Conservation (phyloP, 2,329 filamentous ascomycete genomes). For the Orbilia oligospora region DNA sequence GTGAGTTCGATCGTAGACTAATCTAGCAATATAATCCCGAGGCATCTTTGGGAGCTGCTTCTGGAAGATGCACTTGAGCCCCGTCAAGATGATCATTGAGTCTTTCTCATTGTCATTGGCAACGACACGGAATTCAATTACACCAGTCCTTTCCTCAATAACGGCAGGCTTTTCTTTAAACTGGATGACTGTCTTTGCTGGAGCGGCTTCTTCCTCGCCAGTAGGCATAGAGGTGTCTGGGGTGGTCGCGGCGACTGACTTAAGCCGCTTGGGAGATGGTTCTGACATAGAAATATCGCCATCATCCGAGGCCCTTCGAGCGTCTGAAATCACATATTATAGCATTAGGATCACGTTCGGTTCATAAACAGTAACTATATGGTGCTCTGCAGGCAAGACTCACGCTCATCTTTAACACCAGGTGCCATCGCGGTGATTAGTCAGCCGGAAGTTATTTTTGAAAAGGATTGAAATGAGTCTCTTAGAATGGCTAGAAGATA, state of each 20-base stretch:
- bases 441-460: neutral
- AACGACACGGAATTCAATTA: constrained; percentile 97
- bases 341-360: constrained; percentile 4
- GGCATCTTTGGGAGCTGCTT: constrained; percentile 99
- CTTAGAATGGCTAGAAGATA: neutral
- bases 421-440: constrained; percentile 41
- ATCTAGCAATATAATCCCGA: constrained; percentile 96
- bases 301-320: constrained; percentile 55
- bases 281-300: constrained; percentile 59
- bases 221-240: constrained; percentile 45
- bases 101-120: constrained; percentile 94
- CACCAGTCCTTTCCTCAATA: constrained; percentile 90
- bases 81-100: constrained; percentile 93
- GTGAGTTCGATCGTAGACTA: constrained; percentile 97
- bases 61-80: constrained; percentile 97
- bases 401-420: constrained; percentile 57
- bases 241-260: constrained; percentile 51
- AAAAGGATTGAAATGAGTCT: neutral
- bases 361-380: neutral
- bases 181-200: constrained; percentile 56
- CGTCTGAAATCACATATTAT: constrained; percentile 14
- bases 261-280: constrained; percentile 56
- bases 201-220: constrained; percentile 42
- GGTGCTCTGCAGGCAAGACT: neutral
- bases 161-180: constrained; percentile 78